Evolutionary conservation across 2,329 filamentous ascomycete genomes (phyloP), one percentile per base, ranked within the genome.

Genomic region (Xylaria polymorpha): DNA sequence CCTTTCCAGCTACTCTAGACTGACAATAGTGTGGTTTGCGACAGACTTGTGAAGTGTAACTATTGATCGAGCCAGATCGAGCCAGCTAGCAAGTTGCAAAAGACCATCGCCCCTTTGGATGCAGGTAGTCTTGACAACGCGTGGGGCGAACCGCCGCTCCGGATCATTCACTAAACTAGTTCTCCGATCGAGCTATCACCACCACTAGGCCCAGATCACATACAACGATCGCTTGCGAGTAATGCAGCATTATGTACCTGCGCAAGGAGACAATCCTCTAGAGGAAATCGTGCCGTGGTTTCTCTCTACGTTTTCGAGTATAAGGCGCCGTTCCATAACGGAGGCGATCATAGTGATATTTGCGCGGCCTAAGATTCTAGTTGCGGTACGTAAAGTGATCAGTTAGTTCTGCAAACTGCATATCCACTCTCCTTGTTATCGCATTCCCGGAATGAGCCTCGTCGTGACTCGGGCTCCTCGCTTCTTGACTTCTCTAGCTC

Each of bases 121-220:
- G 32, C 29, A 55, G 51, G 18, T 12, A 56, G 14, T 56, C n/a
- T 37, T 8, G 12, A 39, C 14, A 56, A 20, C 5, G 32, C 51
- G 32, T 39, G 51, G n/a, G 51, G 51, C 51, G 18, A 39, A 37
- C 51, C 51, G n/a, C 51, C 51, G 51, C 32, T 22, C n/a, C 20
- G 51, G 51, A 22, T 56, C 12, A 35, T 32, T 20, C 50, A 12
- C 29, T 37, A 35, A 4, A 39, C n/a, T 56, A 56, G 22, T 32
- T n/a, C 7, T 5, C 48, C 25, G 25, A 51, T 8, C 48, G 1
- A 55, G 14, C 46, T 50, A 50, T 14, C 46, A 50, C 22, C 46
- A 50, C 22, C 46, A 25, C 46, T 29, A 50, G 10, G 46, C 6
- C 46, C n/a, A 7, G 46, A 29, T 50, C 46, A 15, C 4, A 4